Evolutionary conservation across 106 monocot genomes (phyloP).

Genomic region (Xerophyta viscosa): DNA sequence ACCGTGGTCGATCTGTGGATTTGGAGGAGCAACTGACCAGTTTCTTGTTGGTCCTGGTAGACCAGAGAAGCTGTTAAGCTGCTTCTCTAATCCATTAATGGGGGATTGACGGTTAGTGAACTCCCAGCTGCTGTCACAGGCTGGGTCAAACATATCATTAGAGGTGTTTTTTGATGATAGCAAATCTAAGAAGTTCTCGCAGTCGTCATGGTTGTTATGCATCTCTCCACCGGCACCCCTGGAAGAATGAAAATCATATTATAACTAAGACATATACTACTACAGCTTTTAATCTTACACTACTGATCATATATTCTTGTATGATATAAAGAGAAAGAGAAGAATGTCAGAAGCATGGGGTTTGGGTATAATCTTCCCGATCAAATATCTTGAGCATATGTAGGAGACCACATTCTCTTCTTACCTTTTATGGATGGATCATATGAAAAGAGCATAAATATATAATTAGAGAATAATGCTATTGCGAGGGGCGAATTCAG

Average conservation of each 20-base stretch:
- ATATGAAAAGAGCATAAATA: neutral
- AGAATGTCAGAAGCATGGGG: neutral
- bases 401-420: neutral
- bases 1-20: conserved; percentile 17
- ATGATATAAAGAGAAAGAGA: neutral
- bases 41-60: conserved; percentile 64
- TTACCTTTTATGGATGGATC: neutral
- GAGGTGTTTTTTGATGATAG: conserved; percentile 40
- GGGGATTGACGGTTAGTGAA: conserved; percentile 12
- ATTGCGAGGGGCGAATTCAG: neutral
- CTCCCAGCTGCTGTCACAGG: conserved; percentile 50
- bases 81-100: conserved; percentile 10
- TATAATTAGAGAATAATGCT: neutral
- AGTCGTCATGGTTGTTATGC: conserved; percentile 21
- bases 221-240: conserved; percentile 23
- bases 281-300: neutral
- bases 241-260: conserved; percentile 2
- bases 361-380: neutral
- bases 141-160: conserved; percentile 48
- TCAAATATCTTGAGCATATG: neutral
- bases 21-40: conserved; percentile 84
- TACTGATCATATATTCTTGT: neutral
- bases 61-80: conserved; percentile 14
- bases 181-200: conserved; percentile 55
- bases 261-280: neutral